Evolutionary conservation across 805 yeast species (phyloP).

Genomic region (Candida nanaspora): DNA sequence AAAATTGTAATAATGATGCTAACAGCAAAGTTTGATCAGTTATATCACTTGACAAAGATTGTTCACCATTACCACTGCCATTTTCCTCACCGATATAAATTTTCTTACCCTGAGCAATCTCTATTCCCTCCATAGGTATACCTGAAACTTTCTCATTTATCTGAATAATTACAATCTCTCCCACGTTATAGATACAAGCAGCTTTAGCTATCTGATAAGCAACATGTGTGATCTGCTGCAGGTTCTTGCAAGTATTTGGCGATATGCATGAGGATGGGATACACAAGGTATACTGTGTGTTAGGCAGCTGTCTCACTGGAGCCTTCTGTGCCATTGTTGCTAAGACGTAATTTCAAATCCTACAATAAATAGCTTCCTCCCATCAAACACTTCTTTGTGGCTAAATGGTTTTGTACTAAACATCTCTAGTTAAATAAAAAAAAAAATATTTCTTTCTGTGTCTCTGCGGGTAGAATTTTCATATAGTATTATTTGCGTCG

Average conservation of each 20-base stretch:
- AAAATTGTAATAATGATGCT: conserved; percentile 68
- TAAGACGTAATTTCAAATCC: too few relatives aligned
- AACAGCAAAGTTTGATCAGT: conserved; percentile 38
- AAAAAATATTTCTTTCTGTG: too few relatives aligned
- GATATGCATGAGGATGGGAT: conserved; percentile 65
- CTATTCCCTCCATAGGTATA: conserved; percentile 5
- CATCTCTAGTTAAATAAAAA: too few relatives aligned
- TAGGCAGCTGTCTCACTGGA: conserved; percentile 5
- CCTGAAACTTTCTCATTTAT: conserved; percentile 12
- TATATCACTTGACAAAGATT: too few relatives aligned
- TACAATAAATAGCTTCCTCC: too few relatives aligned
- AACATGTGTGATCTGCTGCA: conserved; percentile 66
- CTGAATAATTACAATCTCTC: conserved; percentile 69
- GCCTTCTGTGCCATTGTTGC: not conserved
- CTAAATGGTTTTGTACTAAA: too few relatives aligned
- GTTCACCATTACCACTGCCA: not conserved
- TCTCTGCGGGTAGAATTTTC: too few relatives aligned
- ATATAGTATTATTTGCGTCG: too few relatives aligned
- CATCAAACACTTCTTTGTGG: too few relatives aligned
- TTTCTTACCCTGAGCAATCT: conserved; percentile 10
- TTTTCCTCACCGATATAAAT: conserved; percentile 11
- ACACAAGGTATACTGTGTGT: conserved; percentile 50
- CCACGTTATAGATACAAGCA: conserved; percentile 60
- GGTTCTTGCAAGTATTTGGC: conserved; percentile 45
- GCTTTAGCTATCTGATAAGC: conserved; percentile 77